Evolutionary conservation across 2,329 filamentous ascomycete genomes (phyloP).

Genomic region (Ophiostoma novo-ulmi): DNA sequence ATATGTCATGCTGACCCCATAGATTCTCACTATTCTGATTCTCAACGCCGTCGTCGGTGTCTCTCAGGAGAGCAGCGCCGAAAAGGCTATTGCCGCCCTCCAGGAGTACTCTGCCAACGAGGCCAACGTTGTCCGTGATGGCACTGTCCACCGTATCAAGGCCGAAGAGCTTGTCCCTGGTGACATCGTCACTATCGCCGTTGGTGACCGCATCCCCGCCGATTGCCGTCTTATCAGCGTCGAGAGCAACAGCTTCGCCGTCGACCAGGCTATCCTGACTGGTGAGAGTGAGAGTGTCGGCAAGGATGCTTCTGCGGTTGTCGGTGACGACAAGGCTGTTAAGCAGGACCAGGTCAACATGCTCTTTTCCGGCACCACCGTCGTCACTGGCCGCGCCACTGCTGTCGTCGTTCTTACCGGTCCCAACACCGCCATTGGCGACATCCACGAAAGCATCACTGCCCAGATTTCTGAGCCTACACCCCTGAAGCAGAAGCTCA

Average conservation of each 20-base stretch:
- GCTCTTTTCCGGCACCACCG: slow-evolving; percentile 96
- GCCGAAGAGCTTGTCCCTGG: slow-evolving; percentile 96
- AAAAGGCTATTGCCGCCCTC: slow-evolving; percentile 95
- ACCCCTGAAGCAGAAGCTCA: slow-evolving; percentile 95
- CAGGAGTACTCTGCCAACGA: slow-evolving; percentile 99
- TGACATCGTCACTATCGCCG: slow-evolving; percentile 79
- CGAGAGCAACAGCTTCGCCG: slow-evolving; percentile 93
- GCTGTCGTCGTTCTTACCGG: slow-evolving; percentile 90
- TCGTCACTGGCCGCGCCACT: slow-evolving; percentile 87
- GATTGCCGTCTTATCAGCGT: slow-evolving; percentile 87
- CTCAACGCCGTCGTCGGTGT: slow-evolving; percentile 97
- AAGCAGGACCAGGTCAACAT: slow-evolving; percentile 98
- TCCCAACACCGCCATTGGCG: slow-evolving; percentile 86
- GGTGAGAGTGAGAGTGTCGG: slow-evolving; percentile 96
- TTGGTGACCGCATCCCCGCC: slow-evolving; percentile 89
- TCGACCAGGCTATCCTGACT: slow-evolving; percentile 95
- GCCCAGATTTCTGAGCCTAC: slow-evolving; percentile 97
- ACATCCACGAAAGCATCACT: slow-evolving; percentile 98
- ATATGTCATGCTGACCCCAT: slow-evolving; percentile 8
- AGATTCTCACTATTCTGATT: slow-evolving; percentile 95
- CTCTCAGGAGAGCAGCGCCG: slow-evolving; percentile 95
- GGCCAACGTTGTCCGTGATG: slow-evolving; percentile 81
- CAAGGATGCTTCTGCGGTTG: slow-evolving; percentile 64
- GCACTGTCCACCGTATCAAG: slow-evolving; percentile 74
- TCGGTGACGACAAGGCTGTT: slow-evolving; percentile 78